Evolutionary conservation across 768 basidiomycete genomes (phyloP).

Genomic region (Boletus eberwhitei): DNA sequence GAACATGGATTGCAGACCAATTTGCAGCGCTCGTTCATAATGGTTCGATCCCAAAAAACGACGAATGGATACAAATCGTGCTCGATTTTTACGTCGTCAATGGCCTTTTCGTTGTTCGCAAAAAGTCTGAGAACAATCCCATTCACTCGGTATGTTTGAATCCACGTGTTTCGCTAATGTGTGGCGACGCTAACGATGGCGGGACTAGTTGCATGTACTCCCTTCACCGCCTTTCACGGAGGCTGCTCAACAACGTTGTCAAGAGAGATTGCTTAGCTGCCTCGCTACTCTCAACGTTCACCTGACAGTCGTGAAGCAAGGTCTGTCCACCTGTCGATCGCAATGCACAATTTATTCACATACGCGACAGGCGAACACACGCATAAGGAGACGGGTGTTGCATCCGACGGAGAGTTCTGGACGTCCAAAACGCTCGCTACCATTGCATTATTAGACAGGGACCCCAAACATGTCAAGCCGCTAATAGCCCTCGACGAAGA

Average conservation of each 20-base stretch:
- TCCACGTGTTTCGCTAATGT: background rate
- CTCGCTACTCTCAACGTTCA: slow-evolving; percentile 72
- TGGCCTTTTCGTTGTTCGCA: slow-evolving; percentile 75
- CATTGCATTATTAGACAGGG: slow-evolving; percentile 55
- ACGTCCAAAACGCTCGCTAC: slow-evolving; percentile 59
- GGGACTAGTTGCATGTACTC: slow-evolving; percentile 46
- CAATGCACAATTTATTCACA: slow-evolving; percentile 2
- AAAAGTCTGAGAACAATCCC: slow-evolving; percentile 64
- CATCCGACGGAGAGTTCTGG: slow-evolving; percentile 80
- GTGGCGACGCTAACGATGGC: background rate
- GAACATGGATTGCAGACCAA: slow-evolving; percentile 88
- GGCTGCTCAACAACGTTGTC: slow-evolving; percentile 60
- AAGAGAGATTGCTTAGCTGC: slow-evolving; percentile 65
- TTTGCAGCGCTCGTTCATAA: slow-evolving; percentile 75
- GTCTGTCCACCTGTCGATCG: slow-evolving; percentile 31
- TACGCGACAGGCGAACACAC: slow-evolving; percentile 40
- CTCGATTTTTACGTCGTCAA: slow-evolving; percentile 82
- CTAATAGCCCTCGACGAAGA: slow-evolving; percentile 56
- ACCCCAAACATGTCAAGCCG: slow-evolving; percentile 62
- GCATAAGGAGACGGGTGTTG: slow-evolving; percentile 54
- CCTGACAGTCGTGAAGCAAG: slow-evolving; percentile 47
- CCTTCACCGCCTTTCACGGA: slow-evolving; percentile 75
- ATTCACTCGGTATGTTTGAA: slow-evolving; percentile 53
- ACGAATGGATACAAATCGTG: slow-evolving; percentile 69
- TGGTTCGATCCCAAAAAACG: slow-evolving; percentile 72